These are phyloP conservation scores for Westerdykella aurantiaca DNA, from an alignment of 2,329 filamentous ascomycete genomes.

Conservation along the genomic window DNA sequence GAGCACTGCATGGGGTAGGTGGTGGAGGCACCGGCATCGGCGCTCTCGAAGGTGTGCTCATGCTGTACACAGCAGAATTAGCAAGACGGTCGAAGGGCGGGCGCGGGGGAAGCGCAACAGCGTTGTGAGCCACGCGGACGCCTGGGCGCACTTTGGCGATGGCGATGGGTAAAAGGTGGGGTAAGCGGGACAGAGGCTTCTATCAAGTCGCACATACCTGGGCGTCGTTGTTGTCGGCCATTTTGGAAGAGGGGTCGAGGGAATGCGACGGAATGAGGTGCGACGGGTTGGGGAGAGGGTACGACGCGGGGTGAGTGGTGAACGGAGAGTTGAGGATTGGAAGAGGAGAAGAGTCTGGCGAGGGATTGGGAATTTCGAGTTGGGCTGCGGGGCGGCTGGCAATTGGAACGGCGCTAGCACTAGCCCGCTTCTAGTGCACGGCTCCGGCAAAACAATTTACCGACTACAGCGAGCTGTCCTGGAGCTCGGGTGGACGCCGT, in stretches of 20 bases:
- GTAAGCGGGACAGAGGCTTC: conserved; percentile 25
- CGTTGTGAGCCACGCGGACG: conserved; percentile 7
- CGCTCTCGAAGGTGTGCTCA: conserved; percentile 76
- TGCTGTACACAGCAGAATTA: conserved; percentile 37
- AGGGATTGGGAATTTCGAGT: conserved; percentile 28
- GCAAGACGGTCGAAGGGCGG: conserved; percentile 6
- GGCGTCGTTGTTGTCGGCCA: conserved; percentile 57
- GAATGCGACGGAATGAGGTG: conserved; percentile 30
- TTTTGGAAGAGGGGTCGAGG: conserved; percentile 45
- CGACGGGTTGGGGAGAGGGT: conserved; percentile 21
- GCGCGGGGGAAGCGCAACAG: conserved; percentile 1
- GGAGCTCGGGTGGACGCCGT: not conserved
- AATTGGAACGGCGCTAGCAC: conserved; percentile 15
- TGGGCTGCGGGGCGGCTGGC: conserved; percentile 19
- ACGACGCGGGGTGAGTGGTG: conserved; percentile 21
- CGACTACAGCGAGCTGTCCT: not conserved
- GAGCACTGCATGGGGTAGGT: conserved; percentile 99
- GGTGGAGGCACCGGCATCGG: conserved; percentile 89
- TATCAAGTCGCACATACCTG: conserved; percentile 48
- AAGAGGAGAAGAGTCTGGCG: conserved; percentile 27
- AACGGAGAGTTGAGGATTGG: conserved; percentile 19
- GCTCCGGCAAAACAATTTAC: conserved; percentile 10
- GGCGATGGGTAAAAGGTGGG: conserved; percentile 33
- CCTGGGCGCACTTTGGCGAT: conserved; percentile 27
- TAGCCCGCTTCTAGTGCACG: conserved; percentile 17